These are phyloP conservation scores for Penicillium malachiteum DNA, from an alignment of 495 filamentous ascomycete species.

Conservation along the genomic window DNA sequence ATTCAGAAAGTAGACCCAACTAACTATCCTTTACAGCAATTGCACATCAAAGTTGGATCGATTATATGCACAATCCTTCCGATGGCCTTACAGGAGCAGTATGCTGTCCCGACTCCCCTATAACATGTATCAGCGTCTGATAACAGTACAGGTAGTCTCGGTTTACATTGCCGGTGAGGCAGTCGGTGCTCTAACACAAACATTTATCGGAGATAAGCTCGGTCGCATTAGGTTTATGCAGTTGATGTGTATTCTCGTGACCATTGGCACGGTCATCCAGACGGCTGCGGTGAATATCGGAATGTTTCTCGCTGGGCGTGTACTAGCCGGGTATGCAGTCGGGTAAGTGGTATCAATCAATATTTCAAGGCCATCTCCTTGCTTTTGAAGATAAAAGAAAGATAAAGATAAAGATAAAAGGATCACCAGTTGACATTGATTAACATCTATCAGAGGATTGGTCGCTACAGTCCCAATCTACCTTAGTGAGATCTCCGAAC, in stretches of 20 bases:
- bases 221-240: slow-evolving; percentile 62
- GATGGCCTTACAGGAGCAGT: slow-evolving; percentile 58
- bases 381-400: background rate
- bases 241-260: slow-evolving; percentile 55
- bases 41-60: slow-evolving; percentile 58
- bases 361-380: too few species aligned
- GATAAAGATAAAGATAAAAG: background rate
- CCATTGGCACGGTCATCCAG: slow-evolving; percentile 55
- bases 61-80: slow-evolving; percentile 57
- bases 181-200: slow-evolving; percentile 52
- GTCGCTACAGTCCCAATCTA: slow-evolving; percentile 60
- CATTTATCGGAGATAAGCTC: slow-evolving; percentile 52
- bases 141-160: slow-evolving; percentile 45
- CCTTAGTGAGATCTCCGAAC: slow-evolving; percentile 57
- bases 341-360: slow-evolving; percentile 35
- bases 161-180: slow-evolving; percentile 62
- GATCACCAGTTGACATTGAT: background rate
- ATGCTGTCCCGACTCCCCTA: slow-evolving; percentile 10
- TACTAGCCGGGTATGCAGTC: slow-evolving; percentile 54
- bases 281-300: slow-evolving; percentile 58
- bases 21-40: slow-evolving; percentile 39
- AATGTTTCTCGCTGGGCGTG: slow-evolving; percentile 59
- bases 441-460: slow-evolving; percentile 37
- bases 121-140: background rate
- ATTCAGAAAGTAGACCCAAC: background rate